Evolutionary conservation across 108 stramenopile species (phyloP), one percentile per base, ranked within the genome.

Genomic region (Cyclotella kingstonii): DNA sequence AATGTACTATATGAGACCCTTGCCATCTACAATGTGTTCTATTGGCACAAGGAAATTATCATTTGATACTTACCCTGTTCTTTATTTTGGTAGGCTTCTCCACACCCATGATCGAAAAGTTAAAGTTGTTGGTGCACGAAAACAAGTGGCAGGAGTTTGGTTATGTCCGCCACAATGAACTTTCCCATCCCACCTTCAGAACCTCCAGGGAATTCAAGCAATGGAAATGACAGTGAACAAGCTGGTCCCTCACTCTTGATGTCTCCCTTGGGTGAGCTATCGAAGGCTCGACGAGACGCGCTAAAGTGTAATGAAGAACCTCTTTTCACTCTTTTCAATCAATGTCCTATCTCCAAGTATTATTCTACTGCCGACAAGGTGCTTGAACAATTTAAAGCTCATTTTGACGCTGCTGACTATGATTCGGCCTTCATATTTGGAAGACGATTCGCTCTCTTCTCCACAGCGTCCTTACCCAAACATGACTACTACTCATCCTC

Each of bases 361-460:
- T 93, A 88, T 53, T 70, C 69, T 17, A 82, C 88, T 19, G 83
- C 91, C 11, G 80, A 88, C 22, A 87, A 79, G 47, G 85, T 91
- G 25, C 40, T 85, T 35, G 57, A 50, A 35, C 66, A 70, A 36
- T 85, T 85, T 57, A 78, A 81, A 55, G 4, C 46, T 12, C 72
- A 78, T 28, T 56, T 83, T 2, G 65, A 72, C 33, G 26, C 48
- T 12, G 59, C 58, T 4, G 67, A 77, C 17, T 54, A 90, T 23
- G 91, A 93, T 39, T 81, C 81, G 59, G 88, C 91, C 0, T 93
- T 80, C 45, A 83, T 93, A 11, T 86, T 80, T 57, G 91, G 91
- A 11, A 71, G 80, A 48, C 69, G 91, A 38, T 93, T 86, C 62
- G 84, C 82, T 43, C 70, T 45, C 9, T 93, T 93, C 66, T 83